A percentile compares a stretch with the other conserved stretches of the same genome.
phyloP scores from a whole-genome alignment of 73 alveolate genomes.

The Paramecium primaurelia region DNA sequence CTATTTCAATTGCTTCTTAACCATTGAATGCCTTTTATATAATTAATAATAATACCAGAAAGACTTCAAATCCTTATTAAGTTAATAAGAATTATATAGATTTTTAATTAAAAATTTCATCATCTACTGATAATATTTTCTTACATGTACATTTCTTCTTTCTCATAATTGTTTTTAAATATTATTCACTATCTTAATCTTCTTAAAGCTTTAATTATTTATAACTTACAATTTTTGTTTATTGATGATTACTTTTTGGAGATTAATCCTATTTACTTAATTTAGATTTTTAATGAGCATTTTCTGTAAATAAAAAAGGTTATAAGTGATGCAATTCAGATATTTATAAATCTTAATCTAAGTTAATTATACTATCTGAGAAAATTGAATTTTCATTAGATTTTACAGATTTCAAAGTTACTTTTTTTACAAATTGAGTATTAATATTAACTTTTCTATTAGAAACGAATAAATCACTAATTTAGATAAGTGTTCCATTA shows the following conservation, averaged over 20 bases:
- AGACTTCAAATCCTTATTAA: constrained; percentile 23
- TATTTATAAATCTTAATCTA: background rate
- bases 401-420: background rate
- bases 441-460: background rate
- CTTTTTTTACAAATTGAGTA: background rate
- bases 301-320: background rate
- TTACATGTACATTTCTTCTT: constrained; percentile 29
- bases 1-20: constrained; percentile 25
- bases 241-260: background rate
- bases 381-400: background rate
- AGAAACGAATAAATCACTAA: background rate
- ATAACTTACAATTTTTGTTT: background rate
- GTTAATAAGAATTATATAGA: background rate
- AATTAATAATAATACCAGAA: background rate
- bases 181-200: background rate
- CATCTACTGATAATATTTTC: constrained; percentile 52
- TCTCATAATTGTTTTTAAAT: background rate
- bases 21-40: constrained; percentile 51
- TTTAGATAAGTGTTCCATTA: background rate
- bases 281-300: background rate
- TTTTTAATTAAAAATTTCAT: constrained; percentile 53
- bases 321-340: background rate
- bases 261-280: background rate
- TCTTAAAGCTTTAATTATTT: background rate
- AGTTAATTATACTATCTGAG: background rate